Percentiles rank a stretch among this genome's conserved stretches.
phyloP scores from a whole-genome alignment of 108 stramenopile genomes.

The Mayamaea pseudoterrestris region DNA sequence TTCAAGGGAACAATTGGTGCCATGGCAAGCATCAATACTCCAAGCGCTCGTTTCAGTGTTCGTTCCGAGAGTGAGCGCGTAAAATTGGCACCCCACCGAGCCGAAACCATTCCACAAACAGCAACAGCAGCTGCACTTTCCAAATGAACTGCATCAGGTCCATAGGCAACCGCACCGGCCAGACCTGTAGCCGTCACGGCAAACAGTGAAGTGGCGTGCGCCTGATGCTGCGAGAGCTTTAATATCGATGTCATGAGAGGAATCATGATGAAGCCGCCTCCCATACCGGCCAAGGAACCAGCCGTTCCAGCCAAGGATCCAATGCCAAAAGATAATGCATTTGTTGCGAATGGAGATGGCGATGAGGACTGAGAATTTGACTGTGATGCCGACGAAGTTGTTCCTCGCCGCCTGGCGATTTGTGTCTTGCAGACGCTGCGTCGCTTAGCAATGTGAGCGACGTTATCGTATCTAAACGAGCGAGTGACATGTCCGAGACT shows the following conservation, averaged over 20 bases:
- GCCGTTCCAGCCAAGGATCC: conserved; percentile 64
- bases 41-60: conserved; percentile 45
- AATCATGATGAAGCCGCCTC: conserved; percentile 89
- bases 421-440: no score
- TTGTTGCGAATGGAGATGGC: no score
- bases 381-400: no score
- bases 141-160: conserved; percentile 49
- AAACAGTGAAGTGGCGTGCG: conserved; percentile 84
- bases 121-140: conserved; percentile 64
- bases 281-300: conserved; percentile 84
- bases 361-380: no score
- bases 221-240: conserved; percentile 75
- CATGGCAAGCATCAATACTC: conserved; percentile 76
- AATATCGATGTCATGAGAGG: conserved; percentile 45
- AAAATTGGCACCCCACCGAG: conserved; percentile 50
- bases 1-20: conserved; percentile 75
- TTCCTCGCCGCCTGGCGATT: no score
- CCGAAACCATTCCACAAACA: conserved; percentile 61
- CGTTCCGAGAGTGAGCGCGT: conserved; percentile 33
- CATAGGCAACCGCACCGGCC: conserved; percentile 76
- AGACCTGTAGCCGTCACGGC: conserved; percentile 82
- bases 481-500: no score
- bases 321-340: conserved; percentile 47
- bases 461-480: no score
- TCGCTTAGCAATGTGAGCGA: no score